phyloP scores from a whole-genome alignment of 805 yeast genomes.

The Lipomyces oligophaga region DNA sequence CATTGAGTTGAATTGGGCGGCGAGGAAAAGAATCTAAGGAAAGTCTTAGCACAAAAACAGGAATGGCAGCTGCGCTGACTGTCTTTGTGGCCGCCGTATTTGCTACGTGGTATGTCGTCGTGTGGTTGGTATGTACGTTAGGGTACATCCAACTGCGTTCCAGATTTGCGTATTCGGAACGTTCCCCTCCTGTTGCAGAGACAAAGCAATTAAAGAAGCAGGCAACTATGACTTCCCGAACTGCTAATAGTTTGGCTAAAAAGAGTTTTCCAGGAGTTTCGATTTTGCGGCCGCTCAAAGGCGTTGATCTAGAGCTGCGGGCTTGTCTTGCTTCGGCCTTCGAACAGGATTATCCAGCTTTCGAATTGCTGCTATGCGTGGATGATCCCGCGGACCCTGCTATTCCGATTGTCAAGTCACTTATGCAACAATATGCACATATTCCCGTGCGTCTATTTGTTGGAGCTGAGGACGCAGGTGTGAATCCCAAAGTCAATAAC shows the following conservation, averaged over 20 bases:
- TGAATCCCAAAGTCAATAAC: slow-evolving; percentile 86
- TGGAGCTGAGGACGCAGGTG: slow-evolving; percentile 54
- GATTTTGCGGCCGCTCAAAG: slow-evolving; percentile 77
- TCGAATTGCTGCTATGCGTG: slow-evolving; percentile 75
- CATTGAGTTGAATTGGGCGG: no score
- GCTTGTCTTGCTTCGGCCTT: slow-evolving; percentile 66
- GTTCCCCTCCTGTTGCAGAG: background rate
- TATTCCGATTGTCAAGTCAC: slow-evolving; percentile 49
- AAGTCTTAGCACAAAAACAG: no score
- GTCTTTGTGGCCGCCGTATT: slow-evolving; percentile 8
- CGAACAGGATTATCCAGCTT: slow-evolving; percentile 62
- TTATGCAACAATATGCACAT: slow-evolving; percentile 53
- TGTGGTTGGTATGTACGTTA: slow-evolving; percentile 15
- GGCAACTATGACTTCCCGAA: slow-evolving; percentile 10
- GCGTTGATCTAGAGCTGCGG: slow-evolving; percentile 71
- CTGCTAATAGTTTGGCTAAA: background rate
- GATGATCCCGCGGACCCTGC: slow-evolving; percentile 63
- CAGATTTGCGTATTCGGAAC: background rate
- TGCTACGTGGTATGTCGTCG: slow-evolving; percentile 22
- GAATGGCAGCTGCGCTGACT: no score
- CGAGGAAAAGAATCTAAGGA: no score
- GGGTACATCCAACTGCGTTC: slow-evolving; percentile 23
- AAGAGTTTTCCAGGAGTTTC: slow-evolving; percentile 57
- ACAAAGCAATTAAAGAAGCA: slow-evolving; percentile 7
- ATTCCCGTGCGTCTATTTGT: slow-evolving; percentile 58